Conservation (phyloP, 345 rosid species). For the Cardiospermum halicacabum region DNA sequence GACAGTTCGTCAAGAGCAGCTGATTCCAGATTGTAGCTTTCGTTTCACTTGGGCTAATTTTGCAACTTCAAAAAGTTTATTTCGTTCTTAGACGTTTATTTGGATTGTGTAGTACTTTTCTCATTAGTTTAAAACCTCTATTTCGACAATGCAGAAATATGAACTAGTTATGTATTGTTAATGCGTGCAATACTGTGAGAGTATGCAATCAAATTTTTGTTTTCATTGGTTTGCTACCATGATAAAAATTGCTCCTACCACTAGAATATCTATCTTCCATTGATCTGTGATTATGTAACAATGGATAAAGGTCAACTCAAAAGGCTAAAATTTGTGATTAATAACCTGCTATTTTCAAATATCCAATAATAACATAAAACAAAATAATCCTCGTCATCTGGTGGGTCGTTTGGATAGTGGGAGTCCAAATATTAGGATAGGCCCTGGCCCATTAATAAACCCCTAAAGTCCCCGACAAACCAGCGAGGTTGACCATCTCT, state of each 20-base stretch:
- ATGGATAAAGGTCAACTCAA: too few species aligned
- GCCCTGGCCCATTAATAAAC: too few species aligned
- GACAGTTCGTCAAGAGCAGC: constrained; percentile 22
- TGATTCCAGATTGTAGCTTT: constrained; percentile 5
- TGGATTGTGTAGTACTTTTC: too few species aligned
- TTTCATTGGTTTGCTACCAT: not conserved
- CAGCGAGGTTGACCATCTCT: too few species aligned
- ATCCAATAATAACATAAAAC: not conserved
- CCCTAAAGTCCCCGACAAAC: too few species aligned
- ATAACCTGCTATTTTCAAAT: too few species aligned
- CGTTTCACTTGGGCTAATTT: not conserved
- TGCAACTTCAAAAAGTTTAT: not conserved
- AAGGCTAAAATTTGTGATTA: too few species aligned
- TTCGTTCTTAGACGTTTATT: not conserved
- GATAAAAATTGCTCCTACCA: not conserved
- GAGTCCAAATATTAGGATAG: too few species aligned
- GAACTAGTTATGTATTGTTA: not conserved
- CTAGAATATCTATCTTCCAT: too few species aligned
- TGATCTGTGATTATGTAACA: too few species aligned
- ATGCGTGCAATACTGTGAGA: not conserved
- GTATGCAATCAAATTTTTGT: not conserved
- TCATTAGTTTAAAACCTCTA: too few species aligned
- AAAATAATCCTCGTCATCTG: too few species aligned
- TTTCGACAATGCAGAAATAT: not conserved
- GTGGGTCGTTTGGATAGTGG: not conserved